A percentile compares a stretch with the other conserved stretches of the same genome.
Conservation (phyloP, 2,329 filamentous ascomycete genomes). For the Hymenoscyphus linearis region DNA sequence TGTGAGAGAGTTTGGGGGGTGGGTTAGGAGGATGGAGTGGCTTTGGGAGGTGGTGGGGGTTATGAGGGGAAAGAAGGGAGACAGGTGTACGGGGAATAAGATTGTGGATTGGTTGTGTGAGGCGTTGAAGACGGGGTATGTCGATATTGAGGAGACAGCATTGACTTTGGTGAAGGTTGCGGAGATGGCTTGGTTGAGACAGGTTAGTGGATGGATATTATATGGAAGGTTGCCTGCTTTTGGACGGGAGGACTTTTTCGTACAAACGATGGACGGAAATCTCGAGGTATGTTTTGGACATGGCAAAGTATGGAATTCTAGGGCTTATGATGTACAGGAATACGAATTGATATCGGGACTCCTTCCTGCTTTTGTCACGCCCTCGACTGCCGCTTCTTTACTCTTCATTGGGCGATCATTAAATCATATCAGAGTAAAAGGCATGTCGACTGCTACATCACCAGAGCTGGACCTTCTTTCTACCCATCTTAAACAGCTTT, state of each 20-base stretch:
- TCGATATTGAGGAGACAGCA: conserved; percentile 75
- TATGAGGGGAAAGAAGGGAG: conserved; percentile 45
- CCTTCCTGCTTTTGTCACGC: conserved; percentile 73
- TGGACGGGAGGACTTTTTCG: conserved; percentile 82
- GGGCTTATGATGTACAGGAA: conserved; percentile 37
- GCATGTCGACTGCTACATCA: conserved; percentile 36
- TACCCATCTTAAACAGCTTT: conserved; percentile 64
- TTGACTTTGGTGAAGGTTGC: conserved; percentile 68
- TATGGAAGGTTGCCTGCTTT: conserved; percentile 78
- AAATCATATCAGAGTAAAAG: conserved; percentile 68
- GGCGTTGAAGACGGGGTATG: conserved; percentile 82
- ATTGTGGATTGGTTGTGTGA: conserved; percentile 72
- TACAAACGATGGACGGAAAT: conserved; percentile 44
- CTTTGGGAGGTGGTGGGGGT: conserved; percentile 68
- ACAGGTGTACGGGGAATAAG: conserved; percentile 58
- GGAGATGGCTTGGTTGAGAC: conserved; percentile 87
- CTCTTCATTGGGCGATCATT: conserved; percentile 87
- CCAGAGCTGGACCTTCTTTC: conserved; percentile 57
- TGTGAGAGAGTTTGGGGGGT: conserved; percentile 78
- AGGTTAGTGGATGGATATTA: conserved; percentile 83
- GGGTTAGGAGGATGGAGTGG: conserved; percentile 83
- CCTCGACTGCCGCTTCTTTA: conserved; percentile 72
- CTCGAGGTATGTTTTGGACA: conserved; percentile 29
- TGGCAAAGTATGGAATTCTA: background rate
- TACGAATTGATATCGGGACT: conserved; percentile 56